phyloP scores from a whole-genome alignment of 139 green algal genomes.

The Penium margaritaceum region DNA sequence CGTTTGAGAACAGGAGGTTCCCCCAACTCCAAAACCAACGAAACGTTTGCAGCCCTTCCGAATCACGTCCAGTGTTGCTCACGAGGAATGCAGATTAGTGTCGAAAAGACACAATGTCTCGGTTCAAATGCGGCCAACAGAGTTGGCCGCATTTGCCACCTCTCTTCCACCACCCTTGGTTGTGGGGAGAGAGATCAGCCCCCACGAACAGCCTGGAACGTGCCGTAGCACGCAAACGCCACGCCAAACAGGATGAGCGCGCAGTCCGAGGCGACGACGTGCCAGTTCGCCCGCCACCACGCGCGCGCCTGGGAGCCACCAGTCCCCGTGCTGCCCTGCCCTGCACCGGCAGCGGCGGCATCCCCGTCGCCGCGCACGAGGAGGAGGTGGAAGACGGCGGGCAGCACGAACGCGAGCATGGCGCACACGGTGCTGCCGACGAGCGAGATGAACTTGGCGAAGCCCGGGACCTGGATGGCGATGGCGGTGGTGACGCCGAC shows the following conservation, averaged over 20 bases:
- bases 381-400: conserved; percentile 18
- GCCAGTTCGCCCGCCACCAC: neutral
- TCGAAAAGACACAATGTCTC: too few relatives aligned
- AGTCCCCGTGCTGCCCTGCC: too few relatives aligned
- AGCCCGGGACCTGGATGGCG: conserved; percentile 27
- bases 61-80: too few relatives aligned
- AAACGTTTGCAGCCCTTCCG: too few relatives aligned
- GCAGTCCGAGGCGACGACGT: neutral
- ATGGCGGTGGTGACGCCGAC: conserved; percentile 4
- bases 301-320: too few relatives aligned
- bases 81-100: too few relatives aligned
- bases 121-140: too few relatives aligned
- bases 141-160: too few relatives aligned
- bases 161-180: neutral
- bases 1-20: too few relatives aligned
- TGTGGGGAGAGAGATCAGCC: too few relatives aligned
- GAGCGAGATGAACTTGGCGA: conserved; percentile 27
- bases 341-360: too few relatives aligned
- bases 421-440: conserved; percentile 32
- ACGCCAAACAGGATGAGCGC: conserved; percentile 25
- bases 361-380: conserved; percentile 5
- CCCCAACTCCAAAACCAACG: too few relatives aligned
- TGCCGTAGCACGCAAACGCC: conserved; percentile 23
- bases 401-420: conserved; percentile 38
- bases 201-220: neutral